Conservation (phyloP, 208 protist species). For the Crithidia fasciculata region DNA sequence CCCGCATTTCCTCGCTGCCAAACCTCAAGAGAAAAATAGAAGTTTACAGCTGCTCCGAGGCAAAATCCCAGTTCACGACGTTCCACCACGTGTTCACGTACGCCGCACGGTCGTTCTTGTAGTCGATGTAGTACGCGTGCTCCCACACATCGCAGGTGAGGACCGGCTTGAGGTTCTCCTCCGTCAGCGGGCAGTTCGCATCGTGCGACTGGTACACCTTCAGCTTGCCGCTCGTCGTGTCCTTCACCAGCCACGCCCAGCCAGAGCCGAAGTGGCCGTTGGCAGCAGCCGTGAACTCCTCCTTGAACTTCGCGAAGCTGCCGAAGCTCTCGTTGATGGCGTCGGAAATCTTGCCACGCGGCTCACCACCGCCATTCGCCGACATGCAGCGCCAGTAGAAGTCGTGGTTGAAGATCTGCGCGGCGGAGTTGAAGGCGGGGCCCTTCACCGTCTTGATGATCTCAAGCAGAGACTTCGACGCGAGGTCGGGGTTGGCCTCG, state of each 20-base stretch:
- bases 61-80: slow-evolving; percentile 83
- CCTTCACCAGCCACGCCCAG: slow-evolving; percentile 95
- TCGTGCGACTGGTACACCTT: slow-evolving; percentile 87
- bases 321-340: slow-evolving; percentile 86
- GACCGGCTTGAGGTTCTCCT: slow-evolving; percentile 72
- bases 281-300: slow-evolving; percentile 89
- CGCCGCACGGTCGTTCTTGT: slow-evolving; percentile 89
- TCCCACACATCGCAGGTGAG: slow-evolving; percentile 95
- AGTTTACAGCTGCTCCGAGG: slow-evolving; percentile 21
- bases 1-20: too few species aligned
- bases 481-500: slow-evolving; percentile 62
- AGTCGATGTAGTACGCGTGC: slow-evolving; percentile 97
- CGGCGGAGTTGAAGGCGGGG: slow-evolving; percentile 91
- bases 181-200: slow-evolving; percentile 79
- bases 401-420: slow-evolving; percentile 95
- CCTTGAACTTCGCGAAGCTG: slow-evolving; percentile 92
- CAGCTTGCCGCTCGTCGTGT: slow-evolving; percentile 79
- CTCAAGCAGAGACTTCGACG: slow-evolving; percentile 79
- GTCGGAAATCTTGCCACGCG: slow-evolving; percentile 61
- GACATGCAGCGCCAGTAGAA: slow-evolving; percentile 94
- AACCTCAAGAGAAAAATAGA: too few species aligned
- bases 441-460: slow-evolving; percentile 85
- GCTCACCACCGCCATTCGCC: slow-evolving; percentile 67
- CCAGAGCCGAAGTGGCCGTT: slow-evolving; percentile 94
- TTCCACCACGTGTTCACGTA: slow-evolving; percentile 94